A percentile compares a stretch with the other conserved stretches of the same genome.
Conservation (phyloP, 139 green algal species). For the Coelastrella sp. region DNA sequence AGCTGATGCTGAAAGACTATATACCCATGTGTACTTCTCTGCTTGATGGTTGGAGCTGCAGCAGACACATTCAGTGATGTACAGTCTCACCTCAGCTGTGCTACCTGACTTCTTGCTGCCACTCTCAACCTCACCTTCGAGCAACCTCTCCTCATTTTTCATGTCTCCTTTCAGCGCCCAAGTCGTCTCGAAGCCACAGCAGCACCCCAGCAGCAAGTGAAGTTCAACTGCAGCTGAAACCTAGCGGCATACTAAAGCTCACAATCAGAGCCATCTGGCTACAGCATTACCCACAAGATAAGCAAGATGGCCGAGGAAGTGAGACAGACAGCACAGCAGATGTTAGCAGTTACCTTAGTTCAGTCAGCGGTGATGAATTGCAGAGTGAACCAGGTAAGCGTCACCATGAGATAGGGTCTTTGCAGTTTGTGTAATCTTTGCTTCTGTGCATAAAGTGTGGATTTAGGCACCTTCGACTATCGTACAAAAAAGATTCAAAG, state of each 20-base stretch:
- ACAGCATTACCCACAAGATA: constrained; percentile 21
- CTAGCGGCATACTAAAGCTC: constrained; percentile 47
- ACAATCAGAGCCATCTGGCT: constrained; percentile 36
- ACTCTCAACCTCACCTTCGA: neutral
- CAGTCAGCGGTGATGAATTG: neutral
- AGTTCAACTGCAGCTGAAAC: constrained; percentile 54
- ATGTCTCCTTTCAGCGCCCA: neutral
- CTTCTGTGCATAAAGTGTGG: neutral
- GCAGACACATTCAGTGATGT: too few relatives aligned
- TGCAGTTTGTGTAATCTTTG: neutral
- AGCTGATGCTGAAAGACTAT: too few relatives aligned
- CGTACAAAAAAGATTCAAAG: neutral
- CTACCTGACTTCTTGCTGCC: neutral
- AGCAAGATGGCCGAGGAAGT: neutral
- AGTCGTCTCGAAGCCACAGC: neutral
- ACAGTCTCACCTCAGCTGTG: too few relatives aligned
- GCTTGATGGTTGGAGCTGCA: too few relatives aligned
- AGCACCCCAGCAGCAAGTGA: constrained; percentile 40
- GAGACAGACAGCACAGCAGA: neutral
- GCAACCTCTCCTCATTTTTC: neutral
- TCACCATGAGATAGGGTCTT: neutral
- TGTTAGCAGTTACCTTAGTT: constrained; percentile 6
- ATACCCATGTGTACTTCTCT: too few relatives aligned
- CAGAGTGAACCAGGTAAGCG: neutral
- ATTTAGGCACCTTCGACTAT: neutral